Percentiles rank a stretch among this genome's conserved stretches.
phyloP scores from a whole-genome alignment of 805 yeast species.

The Wickerhamomyces mucosus region DNA sequence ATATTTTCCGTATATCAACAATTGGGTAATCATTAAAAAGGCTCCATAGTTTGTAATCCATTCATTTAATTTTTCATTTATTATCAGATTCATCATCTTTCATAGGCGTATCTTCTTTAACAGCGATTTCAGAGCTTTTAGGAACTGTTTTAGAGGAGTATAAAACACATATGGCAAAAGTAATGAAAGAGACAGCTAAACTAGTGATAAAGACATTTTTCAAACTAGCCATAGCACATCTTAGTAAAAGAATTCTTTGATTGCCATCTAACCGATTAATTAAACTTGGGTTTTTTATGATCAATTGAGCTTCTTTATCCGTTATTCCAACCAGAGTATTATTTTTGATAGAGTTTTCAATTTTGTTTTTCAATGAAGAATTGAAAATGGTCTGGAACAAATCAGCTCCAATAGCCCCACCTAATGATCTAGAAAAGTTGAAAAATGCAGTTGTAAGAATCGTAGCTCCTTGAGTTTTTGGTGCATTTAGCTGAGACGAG shows the following conservation, averaged over 20 bases:
- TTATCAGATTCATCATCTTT: too few relatives aligned
- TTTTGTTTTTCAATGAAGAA: conserved; percentile 10
- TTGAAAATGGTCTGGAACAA: conserved; percentile 34
- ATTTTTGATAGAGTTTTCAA: background rate
- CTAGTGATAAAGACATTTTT: conserved; percentile 31
- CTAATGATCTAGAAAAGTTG: conserved; percentile 35
- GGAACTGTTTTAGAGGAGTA: too few relatives aligned
- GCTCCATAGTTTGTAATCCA: too few relatives aligned
- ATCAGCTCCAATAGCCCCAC: conserved; percentile 35
- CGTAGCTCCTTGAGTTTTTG: conserved; percentile 39
- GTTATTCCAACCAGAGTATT: conserved; percentile 3
- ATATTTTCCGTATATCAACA: too few relatives aligned
- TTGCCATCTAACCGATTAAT: conserved; percentile 1
- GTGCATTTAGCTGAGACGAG: conserved; percentile 39
- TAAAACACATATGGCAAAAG: too few relatives aligned
- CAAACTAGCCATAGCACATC: conserved; percentile 26
- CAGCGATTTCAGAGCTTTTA: too few relatives aligned
- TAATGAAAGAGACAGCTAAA: too few relatives aligned
- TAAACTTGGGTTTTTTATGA: conserved; percentile 3
- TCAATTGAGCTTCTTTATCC: background rate
- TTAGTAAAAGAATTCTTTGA: conserved; percentile 9
- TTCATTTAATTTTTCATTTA: too few relatives aligned
- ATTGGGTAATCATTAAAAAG: too few relatives aligned
- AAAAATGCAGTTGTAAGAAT: conserved; percentile 38
- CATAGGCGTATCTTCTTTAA: too few relatives aligned